phyloP scores from a whole-genome alignment of 495 filamentous ascomycete species.

The Aspergillus sclerotioniger region DNA sequence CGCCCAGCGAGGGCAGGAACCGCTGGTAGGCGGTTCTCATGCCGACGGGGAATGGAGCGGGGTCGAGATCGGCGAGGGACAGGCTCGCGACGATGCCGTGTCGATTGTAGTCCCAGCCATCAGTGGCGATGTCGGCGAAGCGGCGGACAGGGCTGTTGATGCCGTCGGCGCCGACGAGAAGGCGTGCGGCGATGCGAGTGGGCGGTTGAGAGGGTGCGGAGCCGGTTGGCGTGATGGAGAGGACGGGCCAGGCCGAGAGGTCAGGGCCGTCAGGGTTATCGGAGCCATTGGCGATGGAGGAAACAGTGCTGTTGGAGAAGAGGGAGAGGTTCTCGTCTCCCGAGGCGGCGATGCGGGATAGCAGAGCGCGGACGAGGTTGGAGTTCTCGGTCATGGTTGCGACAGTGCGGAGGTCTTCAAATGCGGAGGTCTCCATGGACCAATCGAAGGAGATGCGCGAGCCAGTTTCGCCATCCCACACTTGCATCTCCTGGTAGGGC shows the following conservation, averaged over 20 bases:
- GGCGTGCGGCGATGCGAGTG: conserved; percentile 65
- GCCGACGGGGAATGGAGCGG: conserved; percentile 30
- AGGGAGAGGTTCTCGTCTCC: conserved; percentile 59
- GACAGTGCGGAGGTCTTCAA: conserved; percentile 58
- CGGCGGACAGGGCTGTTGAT: conserved; percentile 89
- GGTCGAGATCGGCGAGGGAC: conserved; percentile 54
- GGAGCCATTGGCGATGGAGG: conserved; percentile 70
- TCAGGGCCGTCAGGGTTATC: conserved; percentile 64
- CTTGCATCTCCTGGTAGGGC: conserved; percentile 86
- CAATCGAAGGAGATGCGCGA: conserved; percentile 87
- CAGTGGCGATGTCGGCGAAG: conserved; percentile 80
- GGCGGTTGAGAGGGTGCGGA: conserved; percentile 26
- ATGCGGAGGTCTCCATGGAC: conserved; percentile 49
- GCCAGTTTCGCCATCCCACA: conserved; percentile 92
- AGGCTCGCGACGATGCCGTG: conserved; percentile 91
- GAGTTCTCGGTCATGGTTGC: conserved; percentile 96
- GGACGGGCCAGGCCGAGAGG: conserved; percentile 81
- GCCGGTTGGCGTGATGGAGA: conserved; percentile 56
- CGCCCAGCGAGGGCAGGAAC: conserved; percentile 77
- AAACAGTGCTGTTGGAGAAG: conserved; percentile 73
- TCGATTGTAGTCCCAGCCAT: conserved; percentile 90
- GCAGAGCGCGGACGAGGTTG: conserved; percentile 76
- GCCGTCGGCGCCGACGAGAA: conserved; percentile 92
- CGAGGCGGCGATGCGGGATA: conserved; percentile 66
- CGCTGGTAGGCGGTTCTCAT: conserved; percentile 85